These are phyloP conservation scores for Noccaea bulbosa DNA, from an alignment of 345 rosid genomes.

Conservation along the genomic window DNA sequence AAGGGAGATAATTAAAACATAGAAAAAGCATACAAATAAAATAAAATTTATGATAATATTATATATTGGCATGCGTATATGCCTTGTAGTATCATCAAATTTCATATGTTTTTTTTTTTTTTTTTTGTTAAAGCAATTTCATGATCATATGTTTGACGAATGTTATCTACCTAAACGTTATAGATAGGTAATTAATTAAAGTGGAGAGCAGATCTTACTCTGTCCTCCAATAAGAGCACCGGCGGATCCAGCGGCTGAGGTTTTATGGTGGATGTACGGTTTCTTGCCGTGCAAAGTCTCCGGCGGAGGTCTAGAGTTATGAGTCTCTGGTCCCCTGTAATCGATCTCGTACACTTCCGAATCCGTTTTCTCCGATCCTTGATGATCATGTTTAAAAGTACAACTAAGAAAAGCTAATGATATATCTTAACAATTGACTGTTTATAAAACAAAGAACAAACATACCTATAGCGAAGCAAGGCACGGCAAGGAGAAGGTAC, in stretches of 20 bases:
- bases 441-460: conserved; percentile 5
- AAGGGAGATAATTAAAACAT: not conserved
- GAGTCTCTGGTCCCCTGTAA: conserved; percentile 49
- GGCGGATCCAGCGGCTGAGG: conserved; percentile 36
- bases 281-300: conserved; percentile 40
- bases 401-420: not conserved
- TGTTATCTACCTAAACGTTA: not conserved
- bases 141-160: not conserved
- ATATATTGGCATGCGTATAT: not conserved
- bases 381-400: conserved; percentile 11
- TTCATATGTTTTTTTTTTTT: not conserved
- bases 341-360: conserved; percentile 41
- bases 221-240: conserved; percentile 36
- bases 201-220: conserved; percentile 31
- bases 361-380: conserved; percentile 25
- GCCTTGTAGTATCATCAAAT: not conserved
- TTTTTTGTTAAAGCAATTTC: no score
- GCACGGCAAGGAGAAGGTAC: conserved; percentile 20
- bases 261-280: conserved; percentile 47
- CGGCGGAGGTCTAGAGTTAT: conserved; percentile 46
- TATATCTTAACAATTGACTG: not conserved
- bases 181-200: not conserved
- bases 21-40: not conserved
- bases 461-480: conserved; percentile 38
- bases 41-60: not conserved